Percentiles rank a stretch among this genome's conserved stretches.
Evolutionary conservation across 1,139 yeast species (phyloP).

Genomic region (Candida gigantensis): DNA sequence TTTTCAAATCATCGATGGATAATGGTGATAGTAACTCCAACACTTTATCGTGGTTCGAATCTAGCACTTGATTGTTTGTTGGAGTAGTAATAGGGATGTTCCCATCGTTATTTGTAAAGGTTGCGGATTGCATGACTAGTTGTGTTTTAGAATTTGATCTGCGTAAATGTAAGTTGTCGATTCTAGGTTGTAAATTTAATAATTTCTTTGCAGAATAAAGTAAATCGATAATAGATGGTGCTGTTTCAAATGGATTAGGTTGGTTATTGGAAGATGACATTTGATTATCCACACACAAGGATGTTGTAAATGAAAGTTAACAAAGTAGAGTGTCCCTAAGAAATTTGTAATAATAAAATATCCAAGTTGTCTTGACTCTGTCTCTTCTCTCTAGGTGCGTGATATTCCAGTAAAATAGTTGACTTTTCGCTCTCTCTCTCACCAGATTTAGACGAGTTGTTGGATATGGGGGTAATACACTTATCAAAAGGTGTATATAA

Average conservation of each 20-base stretch:
- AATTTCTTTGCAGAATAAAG: constrained; percentile 46
- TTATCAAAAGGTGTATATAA: no score
- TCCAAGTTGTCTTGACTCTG: no score
- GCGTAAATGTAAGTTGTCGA: constrained; percentile 43
- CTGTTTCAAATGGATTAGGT: constrained; percentile 11
- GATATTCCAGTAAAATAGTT: no score
- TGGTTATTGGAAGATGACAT: constrained; percentile 1
- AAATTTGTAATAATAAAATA: no score
- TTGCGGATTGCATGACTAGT: constrained; percentile 10
- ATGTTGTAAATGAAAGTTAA: neutral
- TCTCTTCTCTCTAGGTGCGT: no score
- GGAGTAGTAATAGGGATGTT: neutral
- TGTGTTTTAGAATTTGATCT: constrained; percentile 33
- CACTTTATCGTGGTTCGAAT: constrained; percentile 15
- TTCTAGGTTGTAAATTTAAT: constrained; percentile 41
- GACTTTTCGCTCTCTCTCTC: no score
- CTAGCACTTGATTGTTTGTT: neutral
- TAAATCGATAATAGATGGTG: constrained; percentile 45
- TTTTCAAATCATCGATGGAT: constrained; percentile 38
- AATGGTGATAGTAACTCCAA: constrained; percentile 47
- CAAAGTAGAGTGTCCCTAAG: no score
- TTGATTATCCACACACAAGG: neutral
- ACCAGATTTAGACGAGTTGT: no score
- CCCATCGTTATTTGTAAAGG: neutral
- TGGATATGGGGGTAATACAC: no score